Evolutionary conservation across 2,329 filamentous ascomycete species (phyloP), one percentile per base, ranked within the genome.

Genomic region (Pestalotiopsis sp.): DNA sequence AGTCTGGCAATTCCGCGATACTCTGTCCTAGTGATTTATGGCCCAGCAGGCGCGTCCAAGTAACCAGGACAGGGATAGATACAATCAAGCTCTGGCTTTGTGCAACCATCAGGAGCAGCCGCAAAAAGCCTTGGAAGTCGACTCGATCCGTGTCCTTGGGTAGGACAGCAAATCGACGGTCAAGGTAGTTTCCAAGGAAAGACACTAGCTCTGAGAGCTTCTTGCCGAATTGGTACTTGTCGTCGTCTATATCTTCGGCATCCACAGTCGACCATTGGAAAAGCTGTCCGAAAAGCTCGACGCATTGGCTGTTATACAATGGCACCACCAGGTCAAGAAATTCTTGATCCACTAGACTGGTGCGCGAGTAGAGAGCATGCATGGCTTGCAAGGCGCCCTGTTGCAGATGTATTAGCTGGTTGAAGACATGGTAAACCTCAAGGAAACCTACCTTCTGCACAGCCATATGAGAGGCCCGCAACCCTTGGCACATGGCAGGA

Each of bases 131-230:
- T 40, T 89, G 85, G 13, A 95, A 84, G 75, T 96, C 91, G 35
- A 83, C 79, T 66, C 90, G 83, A 44, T 84, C 84, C 14, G 73
- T 65, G 52, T 78, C 77, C 79, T 85, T 68, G 1, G 92, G 90
- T 44, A 95, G 83, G 58, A 88, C 83, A 35, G 87, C 83, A 69
- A 91, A 91, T 71, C 93, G 93, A 70, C 92, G 89, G 74, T 96
- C 93, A 69, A 98, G 86, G 74, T 94, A 95, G 71, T 92, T 91
- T 20, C 92, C 94, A 17, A 98, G 84, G 74, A 92, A 93, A 26
- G 94, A 95, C 10, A 98, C 84, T 82, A 97, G 89, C 87, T 99
- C 96, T 1, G 94, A 94, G 60, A 98, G 88, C 79, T 97, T 98
- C 82, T 98, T 98, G 55, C 93, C 90, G 72, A 98, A 89, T 66